Evolutionary conservation across 108 stramenopile species (phyloP).

Genomic region (Aurantiochytrium sp.): DNA sequence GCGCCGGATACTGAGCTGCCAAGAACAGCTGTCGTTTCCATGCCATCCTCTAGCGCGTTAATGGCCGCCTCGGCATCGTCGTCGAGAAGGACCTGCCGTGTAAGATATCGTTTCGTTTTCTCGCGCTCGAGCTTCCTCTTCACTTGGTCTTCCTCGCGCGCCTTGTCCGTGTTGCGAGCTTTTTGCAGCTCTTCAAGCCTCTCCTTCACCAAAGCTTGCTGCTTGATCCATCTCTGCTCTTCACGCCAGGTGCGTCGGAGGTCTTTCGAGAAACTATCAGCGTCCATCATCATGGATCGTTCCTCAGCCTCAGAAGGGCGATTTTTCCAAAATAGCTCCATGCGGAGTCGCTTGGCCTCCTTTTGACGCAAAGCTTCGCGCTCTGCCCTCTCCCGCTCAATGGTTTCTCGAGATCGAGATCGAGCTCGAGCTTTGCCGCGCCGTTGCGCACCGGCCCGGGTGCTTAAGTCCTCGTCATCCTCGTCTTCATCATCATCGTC

Average conservation of each 20-base stretch:
- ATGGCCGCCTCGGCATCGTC: not conserved
- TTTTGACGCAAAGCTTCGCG: not conserved
- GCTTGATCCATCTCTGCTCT: not conserved
- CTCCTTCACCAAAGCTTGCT: not conserved
- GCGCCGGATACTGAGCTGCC: constrained; percentile 10
- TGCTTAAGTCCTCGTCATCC: not conserved
- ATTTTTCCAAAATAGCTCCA: not conserved
- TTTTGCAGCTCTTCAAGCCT: not conserved
- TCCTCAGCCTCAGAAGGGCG: not conserved
- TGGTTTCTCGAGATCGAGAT: not conserved
- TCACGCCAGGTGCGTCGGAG: not conserved
- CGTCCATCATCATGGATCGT: constrained; percentile 9
- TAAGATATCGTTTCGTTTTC: not conserved
- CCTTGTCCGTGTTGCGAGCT: not conserved
- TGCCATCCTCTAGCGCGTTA: not conserved
- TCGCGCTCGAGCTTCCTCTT: not conserved
- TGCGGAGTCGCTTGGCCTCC: not conserved
- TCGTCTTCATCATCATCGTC: not conserved
- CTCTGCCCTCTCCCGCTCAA: not conserved
- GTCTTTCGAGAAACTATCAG: not conserved
- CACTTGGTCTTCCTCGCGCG: not conserved
- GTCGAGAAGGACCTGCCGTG: not conserved
- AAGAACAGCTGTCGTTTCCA: not conserved
- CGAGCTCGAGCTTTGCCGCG: not conserved
- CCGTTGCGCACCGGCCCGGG: not conserved